Evolutionary conservation across 805 yeast species (phyloP), one percentile per base, ranked within the genome.

Genomic region (Wickerhamiella domercqiae): DNA sequence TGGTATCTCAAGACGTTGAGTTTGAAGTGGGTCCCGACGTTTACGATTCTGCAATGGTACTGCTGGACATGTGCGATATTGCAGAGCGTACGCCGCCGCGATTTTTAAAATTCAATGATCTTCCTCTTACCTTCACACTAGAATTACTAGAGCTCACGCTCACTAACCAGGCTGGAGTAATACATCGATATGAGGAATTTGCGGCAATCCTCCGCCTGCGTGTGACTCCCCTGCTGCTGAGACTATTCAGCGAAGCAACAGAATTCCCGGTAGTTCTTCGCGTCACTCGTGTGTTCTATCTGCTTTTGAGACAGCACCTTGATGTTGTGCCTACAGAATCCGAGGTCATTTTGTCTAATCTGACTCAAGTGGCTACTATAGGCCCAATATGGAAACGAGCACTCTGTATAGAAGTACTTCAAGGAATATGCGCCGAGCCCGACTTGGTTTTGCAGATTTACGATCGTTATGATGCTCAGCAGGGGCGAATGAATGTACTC

Each of bases 61-160:
- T 86, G 43, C 58, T 62, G 15, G 95, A 86, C 54, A 62, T 87
- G 20, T 82, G 94, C 48, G 63, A 68, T 2, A 54, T 80, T 29
- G 68, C 76, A 7, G 78, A 75, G 37, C 70, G 67, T 39, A 73
- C 68, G 40, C 61, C 64, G 22, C 74, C 83, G 0, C 42, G 54
- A 1, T 73, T 71, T 45, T 55, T 83, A 38, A 68, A 68, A 40
- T 56, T 73, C 25, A 57, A 62, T 35, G 59, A 67, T 39, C 51
- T 78, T 24, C 65, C 79, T 32, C 70, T 77, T 55, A 67, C 73
- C 33, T 67, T 83, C 41, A 82, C 83, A 0, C 67, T 90, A 37
- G 98, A 87, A 51, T 67, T 87, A 21, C 55, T 90, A 17, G 97
- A 90, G 56, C 78, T 78, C 39, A 66, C 86, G 3, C 56, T 90